Evolutionary conservation across 257 asterid genomes (phyloP).

Genomic region (Lithospermum erythrorhizon): DNA sequence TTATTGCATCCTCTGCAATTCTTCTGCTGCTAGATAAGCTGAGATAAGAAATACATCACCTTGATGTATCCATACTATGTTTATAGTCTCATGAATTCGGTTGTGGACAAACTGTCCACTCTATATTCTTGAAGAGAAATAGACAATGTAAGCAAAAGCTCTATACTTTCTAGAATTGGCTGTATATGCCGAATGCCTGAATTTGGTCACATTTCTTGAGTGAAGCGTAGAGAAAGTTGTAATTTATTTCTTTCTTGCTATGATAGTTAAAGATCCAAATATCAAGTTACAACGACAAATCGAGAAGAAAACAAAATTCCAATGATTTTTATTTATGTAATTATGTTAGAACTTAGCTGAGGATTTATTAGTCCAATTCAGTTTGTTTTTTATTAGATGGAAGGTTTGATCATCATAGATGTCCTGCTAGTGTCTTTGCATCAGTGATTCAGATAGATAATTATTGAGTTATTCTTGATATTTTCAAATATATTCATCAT

Average conservation of each 20-base stretch:
- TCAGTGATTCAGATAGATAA: neutral
- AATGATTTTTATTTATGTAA: no score
- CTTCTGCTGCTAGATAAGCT: conserved; percentile 5
- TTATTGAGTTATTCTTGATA: neutral
- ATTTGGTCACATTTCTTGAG: neutral
- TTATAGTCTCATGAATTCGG: conserved; percentile 1
- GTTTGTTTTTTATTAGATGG: no score
- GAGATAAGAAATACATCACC: neutral
- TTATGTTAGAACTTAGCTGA: no score
- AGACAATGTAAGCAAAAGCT: neutral
- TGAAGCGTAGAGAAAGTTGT: no score
- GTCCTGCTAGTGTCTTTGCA: no score
- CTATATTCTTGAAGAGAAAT: conserved; percentile 9
- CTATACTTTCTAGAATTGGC: neutral
- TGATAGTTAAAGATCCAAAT: no score
- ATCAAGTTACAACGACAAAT: no score
- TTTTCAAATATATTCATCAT: neutral
- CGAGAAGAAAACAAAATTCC: no score
- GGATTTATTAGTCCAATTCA: no score
- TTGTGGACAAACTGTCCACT: conserved; percentile 22
- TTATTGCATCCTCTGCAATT: conserved; percentile 35
- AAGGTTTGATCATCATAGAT: no score
- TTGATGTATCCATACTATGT: neutral
- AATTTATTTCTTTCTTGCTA: no score
- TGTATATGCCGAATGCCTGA: no score